A percentile compares a stretch with the other conserved stretches of the same genome.
phyloP scores from a whole-genome alignment of 2,329 filamentous ascomycete genomes.

The Laburnicola sp. region DNA sequence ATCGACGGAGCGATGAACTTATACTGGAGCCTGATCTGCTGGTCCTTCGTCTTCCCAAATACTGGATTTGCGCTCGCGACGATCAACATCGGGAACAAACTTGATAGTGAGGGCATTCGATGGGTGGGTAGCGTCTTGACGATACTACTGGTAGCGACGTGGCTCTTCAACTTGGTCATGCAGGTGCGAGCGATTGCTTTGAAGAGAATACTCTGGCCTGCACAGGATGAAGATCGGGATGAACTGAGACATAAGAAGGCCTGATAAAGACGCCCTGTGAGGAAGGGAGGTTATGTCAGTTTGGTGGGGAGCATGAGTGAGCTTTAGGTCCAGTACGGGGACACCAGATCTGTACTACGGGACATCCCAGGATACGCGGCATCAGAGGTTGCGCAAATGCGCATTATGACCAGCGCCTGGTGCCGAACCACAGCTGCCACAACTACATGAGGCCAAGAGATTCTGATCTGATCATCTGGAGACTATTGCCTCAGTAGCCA shows the following conservation, averaged over 20 bases:
- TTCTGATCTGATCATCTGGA: too few relatives aligned
- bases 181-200: background rate
- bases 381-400: too few relatives aligned
- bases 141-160: background rate
- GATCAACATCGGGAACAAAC: conserved; percentile 1
- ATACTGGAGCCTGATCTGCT: conserved; percentile 6
- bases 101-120: conserved; percentile 1
- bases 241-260: conserved; percentile 4
- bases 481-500: too few relatives aligned
- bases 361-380: too few relatives aligned
- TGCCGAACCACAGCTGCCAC: too few relatives aligned
- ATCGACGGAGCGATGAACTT: background rate
- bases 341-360: too few relatives aligned
- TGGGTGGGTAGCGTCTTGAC: conserved; percentile 6
- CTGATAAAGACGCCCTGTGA: background rate
- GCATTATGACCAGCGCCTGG: too few relatives aligned
- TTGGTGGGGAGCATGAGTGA: too few relatives aligned
- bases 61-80: conserved; percentile 1
- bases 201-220: conserved; percentile 6
- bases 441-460: too few relatives aligned
- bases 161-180: conserved; percentile 5
- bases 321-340: too few relatives aligned
- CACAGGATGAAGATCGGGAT: conserved; percentile 8
- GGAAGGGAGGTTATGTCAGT: too few relatives aligned
- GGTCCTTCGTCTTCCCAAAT: conserved; percentile 6